These are phyloP conservation scores for Cryptococcus sp. DNA, from an alignment of 1,284 basidiomycete genomes.

Conservation along the genomic window DNA sequence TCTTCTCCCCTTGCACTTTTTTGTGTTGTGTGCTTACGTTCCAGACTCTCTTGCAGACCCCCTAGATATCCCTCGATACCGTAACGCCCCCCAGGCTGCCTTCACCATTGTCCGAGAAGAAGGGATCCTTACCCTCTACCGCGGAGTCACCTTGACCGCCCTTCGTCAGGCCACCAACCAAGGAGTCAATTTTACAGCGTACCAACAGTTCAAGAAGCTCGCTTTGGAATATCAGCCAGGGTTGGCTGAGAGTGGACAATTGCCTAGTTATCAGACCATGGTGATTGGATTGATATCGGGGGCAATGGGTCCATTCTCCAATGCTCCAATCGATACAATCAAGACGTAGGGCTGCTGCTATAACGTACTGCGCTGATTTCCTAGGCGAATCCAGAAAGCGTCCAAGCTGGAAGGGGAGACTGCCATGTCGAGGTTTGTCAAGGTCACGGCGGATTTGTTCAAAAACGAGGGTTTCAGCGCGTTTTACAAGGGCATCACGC, in stretches of 20 bases:
- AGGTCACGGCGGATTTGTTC: constrained; percentile 90
- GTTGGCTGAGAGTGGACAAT: constrained; percentile 50
- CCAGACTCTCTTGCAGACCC: constrained; percentile 55
- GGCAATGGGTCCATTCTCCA: constrained; percentile 95
- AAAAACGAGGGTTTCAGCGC: constrained; percentile 78
- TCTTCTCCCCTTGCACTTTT: not conserved
- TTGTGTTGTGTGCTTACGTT: too few species aligned
- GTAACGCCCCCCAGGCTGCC: constrained; percentile 90
- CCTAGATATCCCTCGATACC: constrained; percentile 83
- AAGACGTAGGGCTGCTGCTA: too few species aligned
- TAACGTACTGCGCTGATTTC: not conserved
- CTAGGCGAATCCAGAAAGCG: constrained; percentile 64
- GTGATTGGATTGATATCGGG: constrained; percentile 90
- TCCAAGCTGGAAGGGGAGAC: constrained; percentile 70
- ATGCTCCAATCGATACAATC: constrained; percentile 96
- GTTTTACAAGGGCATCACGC: constrained; percentile 97
- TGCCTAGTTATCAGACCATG: constrained; percentile 95
- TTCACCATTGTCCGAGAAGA: constrained; percentile 95
- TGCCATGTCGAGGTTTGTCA: constrained; percentile 63
- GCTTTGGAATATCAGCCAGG: constrained; percentile 73
- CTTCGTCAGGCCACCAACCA: constrained; percentile 97
- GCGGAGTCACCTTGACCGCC: constrained; percentile 89
- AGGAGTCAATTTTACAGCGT: constrained; percentile 97
- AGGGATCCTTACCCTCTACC: constrained; percentile 77
- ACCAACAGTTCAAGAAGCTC: constrained; percentile 89